A percentile compares a stretch with the other conserved stretches of the same genome.
These are phyloP conservation scores for Globisporangium spinosum DNA, from an alignment of 352 stramenopile species.

Conservation along the genomic window DNA sequence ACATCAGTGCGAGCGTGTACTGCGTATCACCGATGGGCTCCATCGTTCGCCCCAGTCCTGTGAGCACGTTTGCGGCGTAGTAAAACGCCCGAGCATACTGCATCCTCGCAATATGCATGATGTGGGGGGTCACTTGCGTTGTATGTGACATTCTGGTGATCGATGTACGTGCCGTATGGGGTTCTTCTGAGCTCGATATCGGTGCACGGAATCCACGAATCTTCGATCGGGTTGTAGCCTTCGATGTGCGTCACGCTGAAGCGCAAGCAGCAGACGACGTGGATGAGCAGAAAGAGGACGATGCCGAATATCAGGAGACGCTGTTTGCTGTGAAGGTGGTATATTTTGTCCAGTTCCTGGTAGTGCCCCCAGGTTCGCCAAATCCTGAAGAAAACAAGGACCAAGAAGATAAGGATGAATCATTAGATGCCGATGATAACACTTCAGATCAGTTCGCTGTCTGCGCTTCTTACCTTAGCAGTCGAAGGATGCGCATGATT, in stretches of 20 bases:
- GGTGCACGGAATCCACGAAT: slow-evolving; percentile 32
- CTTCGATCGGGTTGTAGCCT: slow-evolving; percentile 26
- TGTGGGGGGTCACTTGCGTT: slow-evolving; percentile 8
- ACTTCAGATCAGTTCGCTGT: neutral
- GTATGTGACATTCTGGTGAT: slow-evolving; percentile 24
- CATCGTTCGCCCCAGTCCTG: slow-evolving; percentile 32
- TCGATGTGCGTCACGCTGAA: slow-evolving; percentile 38
- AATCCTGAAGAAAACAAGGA: slow-evolving; percentile 16
- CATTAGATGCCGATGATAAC: neutral
- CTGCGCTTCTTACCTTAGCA: slow-evolving; percentile 24
- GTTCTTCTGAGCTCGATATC: slow-evolving; percentile 25
- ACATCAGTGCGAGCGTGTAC: slow-evolving; percentile 35
- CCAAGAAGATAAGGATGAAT: neutral
- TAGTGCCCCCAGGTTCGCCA: slow-evolving; percentile 27
- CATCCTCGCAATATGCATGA: slow-evolving; percentile 22
- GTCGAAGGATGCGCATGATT: slow-evolving; percentile 31
- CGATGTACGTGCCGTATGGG: slow-evolving; percentile 13
- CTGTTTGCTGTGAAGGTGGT: slow-evolving; percentile 40
- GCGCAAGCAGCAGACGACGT: slow-evolving; percentile 44
- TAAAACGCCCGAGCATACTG: slow-evolving; percentile 37
- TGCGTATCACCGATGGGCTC: slow-evolving; percentile 36
- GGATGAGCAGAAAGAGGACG: slow-evolving; percentile 48
- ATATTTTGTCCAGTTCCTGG: slow-evolving; percentile 36
- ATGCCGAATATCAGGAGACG: slow-evolving; percentile 40
- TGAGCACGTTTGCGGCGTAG: slow-evolving; percentile 33